phyloP scores from a whole-genome alignment of 768 basidiomycete species.

The Pulveroboletus sp. region DNA sequence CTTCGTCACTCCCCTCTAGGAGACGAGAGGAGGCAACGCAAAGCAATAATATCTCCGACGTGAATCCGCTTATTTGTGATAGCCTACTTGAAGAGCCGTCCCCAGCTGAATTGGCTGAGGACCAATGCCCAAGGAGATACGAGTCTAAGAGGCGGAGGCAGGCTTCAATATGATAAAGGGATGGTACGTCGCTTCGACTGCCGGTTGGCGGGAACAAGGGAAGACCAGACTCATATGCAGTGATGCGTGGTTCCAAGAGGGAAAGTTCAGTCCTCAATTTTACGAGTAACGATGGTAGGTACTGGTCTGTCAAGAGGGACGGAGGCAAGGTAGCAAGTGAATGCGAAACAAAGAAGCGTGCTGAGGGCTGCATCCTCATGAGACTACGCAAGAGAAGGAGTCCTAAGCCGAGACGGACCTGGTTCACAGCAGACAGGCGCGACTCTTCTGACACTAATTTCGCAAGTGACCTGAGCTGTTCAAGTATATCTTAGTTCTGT shows the following conservation, averaged over 20 bases:
- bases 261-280: conserved; percentile 36
- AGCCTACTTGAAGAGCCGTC: conserved; percentile 9
- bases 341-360: conserved; percentile 48
- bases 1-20: conserved; percentile 19
- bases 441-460: conserved; percentile 34
- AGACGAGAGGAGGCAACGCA: conserved; percentile 46
- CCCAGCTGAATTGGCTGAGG: conserved; percentile 9
- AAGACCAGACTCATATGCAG: conserved; percentile 39
- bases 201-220: conserved; percentile 31
- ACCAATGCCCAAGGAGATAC: conserved; percentile 59
- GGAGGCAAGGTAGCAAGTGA: conserved; percentile 48
- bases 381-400: background rate
- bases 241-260: conserved; percentile 35
- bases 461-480: conserved; percentile 35
- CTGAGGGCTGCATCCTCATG: conserved; percentile 41
- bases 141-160: conserved; percentile 59
- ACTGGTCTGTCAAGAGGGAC: conserved; percentile 32
- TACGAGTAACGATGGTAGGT: conserved; percentile 30
- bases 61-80: conserved; percentile 28
- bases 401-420: conserved; percentile 12
- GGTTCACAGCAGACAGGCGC: conserved; percentile 16
- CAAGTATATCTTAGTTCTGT: conserved; percentile 5
- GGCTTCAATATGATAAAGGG: conserved; percentile 46
- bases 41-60: conserved; percentile 45
- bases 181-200: conserved; percentile 25